Percentiles rank a stretch among this genome's conserved stretches.
Evolutionary conservation across 495 filamentous ascomycete genomes (phyloP).

Genomic region (Podospora conica): DNA sequence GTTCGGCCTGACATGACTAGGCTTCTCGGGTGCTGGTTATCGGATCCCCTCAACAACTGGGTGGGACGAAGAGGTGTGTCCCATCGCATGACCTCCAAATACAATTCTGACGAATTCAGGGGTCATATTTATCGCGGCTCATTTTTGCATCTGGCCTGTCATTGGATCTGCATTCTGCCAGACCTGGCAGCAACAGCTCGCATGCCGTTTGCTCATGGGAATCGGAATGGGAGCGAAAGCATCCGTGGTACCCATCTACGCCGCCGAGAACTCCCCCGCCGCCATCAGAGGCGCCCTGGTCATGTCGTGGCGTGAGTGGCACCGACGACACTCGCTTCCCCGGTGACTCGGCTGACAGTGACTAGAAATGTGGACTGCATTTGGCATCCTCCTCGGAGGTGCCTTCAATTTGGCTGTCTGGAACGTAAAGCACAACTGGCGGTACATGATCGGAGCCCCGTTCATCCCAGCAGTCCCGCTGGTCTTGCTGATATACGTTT

Average conservation of each 20-base stretch:
- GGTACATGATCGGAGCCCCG: conserved; percentile 77
- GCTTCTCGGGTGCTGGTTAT: conserved; percentile 81
- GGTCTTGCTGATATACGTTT: conserved; percentile 61
- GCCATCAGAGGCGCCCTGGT: conserved; percentile 64
- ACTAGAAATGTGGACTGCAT: neutral
- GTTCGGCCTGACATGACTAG: conserved; percentile 66
- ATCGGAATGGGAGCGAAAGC: conserved; percentile 79
- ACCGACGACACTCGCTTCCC: conserved; percentile 62
- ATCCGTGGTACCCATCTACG: conserved; percentile 69
- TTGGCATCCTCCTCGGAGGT: neutral
- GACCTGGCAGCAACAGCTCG: conserved; percentile 68
- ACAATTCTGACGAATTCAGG: conserved; percentile 23
- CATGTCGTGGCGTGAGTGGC: conserved; percentile 27
- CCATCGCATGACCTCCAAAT: conserved; percentile 74
- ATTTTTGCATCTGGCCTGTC: conserved; percentile 72
- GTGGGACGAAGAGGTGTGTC: conserved; percentile 73
- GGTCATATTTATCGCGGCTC: conserved; percentile 32
- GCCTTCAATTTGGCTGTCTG: neutral
- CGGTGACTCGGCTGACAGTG: neutral
- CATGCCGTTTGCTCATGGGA: conserved; percentile 65
- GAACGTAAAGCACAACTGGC: conserved; percentile 65
- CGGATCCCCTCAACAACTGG: conserved; percentile 68
- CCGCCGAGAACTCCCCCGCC: conserved; percentile 68
- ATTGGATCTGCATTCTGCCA: conserved; percentile 73
- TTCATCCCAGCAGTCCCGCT: conserved; percentile 69